Conservation (phyloP, 495 filamentous ascomycete species). For the Xylaria nigripes region DNA sequence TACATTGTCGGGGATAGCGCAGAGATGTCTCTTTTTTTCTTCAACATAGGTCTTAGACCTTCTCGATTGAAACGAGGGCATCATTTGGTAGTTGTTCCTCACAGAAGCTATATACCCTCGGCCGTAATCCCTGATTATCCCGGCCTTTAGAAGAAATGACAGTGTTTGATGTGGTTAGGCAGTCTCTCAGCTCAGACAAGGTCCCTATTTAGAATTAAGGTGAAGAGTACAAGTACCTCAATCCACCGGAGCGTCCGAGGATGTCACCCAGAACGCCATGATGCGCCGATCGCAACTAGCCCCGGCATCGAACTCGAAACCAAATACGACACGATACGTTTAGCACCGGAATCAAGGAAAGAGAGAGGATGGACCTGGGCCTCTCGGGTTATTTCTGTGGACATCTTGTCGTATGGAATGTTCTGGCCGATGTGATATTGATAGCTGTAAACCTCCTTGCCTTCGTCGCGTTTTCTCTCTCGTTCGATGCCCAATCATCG, state of each 20-base stretch:
- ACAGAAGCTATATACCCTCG: too few species aligned
- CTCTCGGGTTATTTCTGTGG: not conserved
- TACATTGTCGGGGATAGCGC: not conserved
- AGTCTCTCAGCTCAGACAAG: too few species aligned
- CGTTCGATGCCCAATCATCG: slow-evolving; percentile 3
- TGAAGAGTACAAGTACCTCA: not conserved
- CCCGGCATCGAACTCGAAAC: not conserved
- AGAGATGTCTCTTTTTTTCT: slow-evolving; percentile 1
- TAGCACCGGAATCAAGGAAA: not conserved
- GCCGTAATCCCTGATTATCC: too few species aligned
- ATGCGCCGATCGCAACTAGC: not conserved
- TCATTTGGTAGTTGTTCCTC: not conserved
- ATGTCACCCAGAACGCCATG: not conserved
- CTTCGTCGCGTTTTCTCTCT: not conserved
- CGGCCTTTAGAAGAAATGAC: not conserved
- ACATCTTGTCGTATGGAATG: not conserved
- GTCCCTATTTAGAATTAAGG: too few species aligned
- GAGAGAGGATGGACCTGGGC: not conserved
- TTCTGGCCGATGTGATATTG: not conserved
- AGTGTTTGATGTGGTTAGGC: too few species aligned
- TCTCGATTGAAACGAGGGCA: not conserved
- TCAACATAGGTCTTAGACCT: not conserved
- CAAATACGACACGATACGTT: not conserved
- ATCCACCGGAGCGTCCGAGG: not conserved
- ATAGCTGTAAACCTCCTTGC: not conserved